Base-by-base conservation (phyloP, 2,329 filamentous ascomycete species). In the Penicillium frequentans region DNA sequence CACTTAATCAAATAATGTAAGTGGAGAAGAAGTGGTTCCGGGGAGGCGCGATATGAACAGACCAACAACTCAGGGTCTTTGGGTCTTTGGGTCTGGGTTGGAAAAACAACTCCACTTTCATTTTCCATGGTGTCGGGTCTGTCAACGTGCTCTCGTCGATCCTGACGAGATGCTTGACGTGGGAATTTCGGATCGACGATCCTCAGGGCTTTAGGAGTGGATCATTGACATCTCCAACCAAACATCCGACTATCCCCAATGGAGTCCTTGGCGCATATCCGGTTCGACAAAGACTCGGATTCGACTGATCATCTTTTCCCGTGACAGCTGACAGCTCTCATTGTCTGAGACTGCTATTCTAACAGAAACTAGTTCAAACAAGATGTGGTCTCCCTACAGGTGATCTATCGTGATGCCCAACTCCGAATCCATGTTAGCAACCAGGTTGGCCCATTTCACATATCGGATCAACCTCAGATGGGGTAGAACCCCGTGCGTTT, bases 261-360 rank as follows among this genome's bases (percentile, higher is more conserved):
- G 29, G 21, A 55, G 59, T 21, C 46, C 61, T 66, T 62, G 64
- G 64, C 61, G 61, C 64, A 64, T 59, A 31, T 56, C 55, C 33
- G 51, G 48, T 24, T 48, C 49, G 49, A 60, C 55, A 58, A 60
- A 60, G 55, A 48, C 51, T 29, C 29, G 37, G 49, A 64, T 43
- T 59, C 9, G 62, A 63, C 55, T 47, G 60, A 64, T 65, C 62
- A 61, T 53, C 61, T 55, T 45, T 13, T 3, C 29, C 19, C 39
- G 49, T 60, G 54, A 60, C 58, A 58, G 50, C 49, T 50, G 53
- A 52, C 56, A 48, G 54, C 26, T 48, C 19, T 33, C 43, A 37
- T 46, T 46, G 39, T 53, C 27, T 45, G 14, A 24, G 24, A 19
- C n/a, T 49, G 10, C 35, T 5, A 46, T 23, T 39, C n/a, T 21